Percentiles rank a stretch among this genome's conserved stretches.
Conservation (phyloP, 805 yeast genomes). For the Lipomyces spencermartinsiae region DNA sequence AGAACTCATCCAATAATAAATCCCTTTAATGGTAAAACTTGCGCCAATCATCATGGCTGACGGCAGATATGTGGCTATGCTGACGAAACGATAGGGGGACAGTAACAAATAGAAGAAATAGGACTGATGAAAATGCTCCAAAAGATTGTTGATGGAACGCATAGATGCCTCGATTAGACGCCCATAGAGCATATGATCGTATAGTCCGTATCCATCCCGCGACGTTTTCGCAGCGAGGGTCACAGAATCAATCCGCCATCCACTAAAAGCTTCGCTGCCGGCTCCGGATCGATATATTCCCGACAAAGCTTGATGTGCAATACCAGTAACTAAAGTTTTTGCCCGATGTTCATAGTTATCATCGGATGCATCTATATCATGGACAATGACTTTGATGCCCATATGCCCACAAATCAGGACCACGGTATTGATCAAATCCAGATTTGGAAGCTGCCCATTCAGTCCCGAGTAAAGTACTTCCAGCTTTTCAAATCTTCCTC, state of each 20-base stretch:
- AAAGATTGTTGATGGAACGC: slow-evolving; percentile 85
- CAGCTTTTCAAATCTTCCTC: slow-evolving; percentile 72
- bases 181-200: slow-evolving; percentile 90
- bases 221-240: slow-evolving; percentile 66
- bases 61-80: slow-evolving; percentile 93
- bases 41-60: slow-evolving; percentile 76
- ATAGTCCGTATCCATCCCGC: slow-evolving; percentile 41
- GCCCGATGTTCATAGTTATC: slow-evolving; percentile 58
- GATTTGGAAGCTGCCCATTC: slow-evolving; percentile 94
- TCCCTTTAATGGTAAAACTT: slow-evolving; percentile 72
- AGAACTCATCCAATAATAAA: slow-evolving; percentile 43
- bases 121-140: slow-evolving; percentile 96
- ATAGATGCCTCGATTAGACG: slow-evolving; percentile 85
- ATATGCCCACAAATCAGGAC: slow-evolving; percentile 77
- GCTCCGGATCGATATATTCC: slow-evolving; percentile 64
- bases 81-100: slow-evolving; percentile 80
- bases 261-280: slow-evolving; percentile 91
- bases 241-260: slow-evolving; percentile 93
- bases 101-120: slow-evolving; percentile 89
- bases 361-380: slow-evolving; percentile 51
- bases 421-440: slow-evolving; percentile 86
- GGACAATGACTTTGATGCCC: slow-evolving; percentile 71
- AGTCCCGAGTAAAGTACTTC: slow-evolving; percentile 85
- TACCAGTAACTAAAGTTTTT: slow-evolving; percentile 64
- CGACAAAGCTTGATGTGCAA: slow-evolving; percentile 69